phyloP scores from a whole-genome alignment of 768 basidiomycete species.

The Guyanaporus albipodus region DNA sequence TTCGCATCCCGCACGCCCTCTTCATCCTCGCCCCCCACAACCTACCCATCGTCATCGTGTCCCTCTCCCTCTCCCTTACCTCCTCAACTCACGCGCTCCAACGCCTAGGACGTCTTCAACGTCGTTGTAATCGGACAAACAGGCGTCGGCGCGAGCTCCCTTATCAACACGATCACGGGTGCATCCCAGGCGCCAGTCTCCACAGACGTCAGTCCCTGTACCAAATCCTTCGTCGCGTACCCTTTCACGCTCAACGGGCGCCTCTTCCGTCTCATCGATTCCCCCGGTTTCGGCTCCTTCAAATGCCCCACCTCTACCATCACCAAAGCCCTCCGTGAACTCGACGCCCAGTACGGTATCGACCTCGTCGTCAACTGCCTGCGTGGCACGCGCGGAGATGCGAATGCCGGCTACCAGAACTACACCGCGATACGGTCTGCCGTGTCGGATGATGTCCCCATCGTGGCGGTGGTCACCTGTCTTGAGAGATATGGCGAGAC shows the following conservation, averaged over 20 bases:
- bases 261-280: conserved; percentile 29
- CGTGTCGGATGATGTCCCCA: conserved; percentile 30
- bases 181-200: conserved; percentile 18
- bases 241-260: conserved; percentile 25
- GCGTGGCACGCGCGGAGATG: conserved; percentile 27
- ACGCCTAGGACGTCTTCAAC: conserved; percentile 26
- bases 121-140: conserved; percentile 31
- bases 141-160: conserved; percentile 36
- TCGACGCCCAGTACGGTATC: conserved; percentile 25
- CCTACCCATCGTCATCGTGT: too few species aligned
- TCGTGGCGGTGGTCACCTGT: conserved; percentile 30
- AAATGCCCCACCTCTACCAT: conserved; percentile 24
- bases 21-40: too few species aligned
- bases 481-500: conserved; percentile 29
- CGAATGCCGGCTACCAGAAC: conserved; percentile 28
- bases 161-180: conserved; percentile 37
- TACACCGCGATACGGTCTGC: conserved; percentile 26
- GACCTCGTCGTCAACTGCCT: conserved; percentile 29
- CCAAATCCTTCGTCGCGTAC: conserved; percentile 23
- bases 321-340: conserved; percentile 25
- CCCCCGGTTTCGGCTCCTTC: conserved; percentile 28
- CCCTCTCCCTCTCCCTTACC: background rate
- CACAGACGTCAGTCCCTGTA: conserved; percentile 29
- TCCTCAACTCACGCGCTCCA: background rate
- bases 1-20: too few species aligned